Base-by-base conservation (phyloP, 371 early-diverging fungal genomes). In the Apophysomyces elegans region DNA sequence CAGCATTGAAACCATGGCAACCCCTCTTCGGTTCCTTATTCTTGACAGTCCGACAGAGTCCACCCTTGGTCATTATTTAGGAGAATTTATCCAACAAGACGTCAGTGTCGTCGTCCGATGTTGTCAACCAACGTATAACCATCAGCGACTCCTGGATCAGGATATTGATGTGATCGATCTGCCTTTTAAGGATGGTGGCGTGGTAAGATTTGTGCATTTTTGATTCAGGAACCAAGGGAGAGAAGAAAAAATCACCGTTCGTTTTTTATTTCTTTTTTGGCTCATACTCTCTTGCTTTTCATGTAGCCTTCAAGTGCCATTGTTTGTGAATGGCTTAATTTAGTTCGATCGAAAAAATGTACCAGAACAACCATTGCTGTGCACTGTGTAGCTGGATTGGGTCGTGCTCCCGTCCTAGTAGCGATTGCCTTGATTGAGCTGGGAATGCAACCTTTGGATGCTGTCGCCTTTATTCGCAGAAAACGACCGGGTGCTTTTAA, bases 331-430 rank as follows among this genome's bases (percentile, higher is more conserved):
- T 95, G 94, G 94, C 78, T 94, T 36, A 78, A 82, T 59, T 74
- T 94, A 21, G 80, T 94, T 5, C 80, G 84, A 54, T 46, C 73
- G 14, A 81, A 81, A 56, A 67, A 75, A 41, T 70, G 79, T 60
- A 79, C 73, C 37, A 67, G 73, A 32, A 86, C 83, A 11, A 89
- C 92, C 0, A 87, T 94, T 56, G 95, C 93, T 3, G 91, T 93
- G 5, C 94, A 94, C 67, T 94, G 95, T 68, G 93, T 94, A 1
- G 92, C 95, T 5, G 94, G 95, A 32, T 80, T 94, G 44, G 93
- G 93, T 8, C 72, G 90, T 37, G 90, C 91, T 0, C 91, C 91
- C 7, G 90, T 89, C 0, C 69, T 90, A 16, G 87, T 88, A 9
- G 88, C 93, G 11, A 87, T 93, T 63, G 95, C 95, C n/a, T 72